A percentile compares a stretch with the other conserved stretches of the same genome.
These are phyloP conservation scores for Acer negundo DNA, from an alignment of 345 rosid genomes.

Conservation along the genomic window DNA sequence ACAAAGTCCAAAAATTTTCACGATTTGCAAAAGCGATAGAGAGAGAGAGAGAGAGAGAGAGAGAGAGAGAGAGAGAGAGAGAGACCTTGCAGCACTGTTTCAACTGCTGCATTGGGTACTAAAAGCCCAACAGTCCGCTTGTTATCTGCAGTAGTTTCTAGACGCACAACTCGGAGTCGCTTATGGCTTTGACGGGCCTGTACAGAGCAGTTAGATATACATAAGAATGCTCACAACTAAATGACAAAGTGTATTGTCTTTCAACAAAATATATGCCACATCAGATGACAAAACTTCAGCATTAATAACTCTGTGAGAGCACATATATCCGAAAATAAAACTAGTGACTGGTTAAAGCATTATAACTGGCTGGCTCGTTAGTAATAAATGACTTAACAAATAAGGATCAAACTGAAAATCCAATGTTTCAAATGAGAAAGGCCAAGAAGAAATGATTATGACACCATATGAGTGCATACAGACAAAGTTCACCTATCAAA, in stretches of 20 bases:
- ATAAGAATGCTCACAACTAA: not conserved
- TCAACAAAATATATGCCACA: not conserved
- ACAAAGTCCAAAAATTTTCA: no score
- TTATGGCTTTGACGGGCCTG: slow-evolving; percentile 91
- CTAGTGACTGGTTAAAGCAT: not conserved
- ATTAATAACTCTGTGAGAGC: no score
- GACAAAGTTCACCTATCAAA: not conserved
- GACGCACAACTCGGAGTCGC: slow-evolving; percentile 82
- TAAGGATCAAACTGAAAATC: not conserved
- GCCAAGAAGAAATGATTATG: not conserved
- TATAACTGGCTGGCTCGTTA: not conserved
- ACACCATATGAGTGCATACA: not conserved
- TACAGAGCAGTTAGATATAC: slow-evolving; percentile 9
- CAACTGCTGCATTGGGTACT: slow-evolving; percentile 92
- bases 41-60: not conserved
- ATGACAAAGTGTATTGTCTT: not conserved
- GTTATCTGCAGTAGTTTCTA: slow-evolving; percentile 81
- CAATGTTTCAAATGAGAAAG: not conserved
- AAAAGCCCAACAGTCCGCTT: slow-evolving; percentile 86
- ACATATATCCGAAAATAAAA: not conserved
- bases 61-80: slow-evolving; percentile 22
- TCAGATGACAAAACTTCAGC: not conserved
- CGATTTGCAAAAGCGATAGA: no score
- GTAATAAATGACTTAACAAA: not conserved
- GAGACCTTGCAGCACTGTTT: slow-evolving; percentile 86